A percentile compares a stretch with the other conserved stretches of the same genome.
These are phyloP conservation scores for Penicillium daleae DNA, from an alignment of 495 filamentous ascomycete genomes.

Conservation along the genomic window DNA sequence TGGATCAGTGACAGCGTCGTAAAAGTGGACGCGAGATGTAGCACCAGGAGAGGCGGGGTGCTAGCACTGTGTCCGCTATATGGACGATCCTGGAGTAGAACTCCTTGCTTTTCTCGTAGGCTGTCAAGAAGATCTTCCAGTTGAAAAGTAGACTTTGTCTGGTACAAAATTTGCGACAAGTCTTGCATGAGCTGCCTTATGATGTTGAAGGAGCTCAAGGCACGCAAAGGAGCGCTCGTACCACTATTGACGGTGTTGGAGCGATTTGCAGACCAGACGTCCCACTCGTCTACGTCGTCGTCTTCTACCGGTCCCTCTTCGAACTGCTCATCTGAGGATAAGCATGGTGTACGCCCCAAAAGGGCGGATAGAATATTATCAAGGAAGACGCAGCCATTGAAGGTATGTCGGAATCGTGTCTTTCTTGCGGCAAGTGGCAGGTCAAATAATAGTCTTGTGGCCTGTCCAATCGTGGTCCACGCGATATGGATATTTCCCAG, in stretches of 20 bases:
- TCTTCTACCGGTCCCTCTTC: slow-evolving; percentile 15
- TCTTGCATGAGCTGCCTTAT: slow-evolving; percentile 17
- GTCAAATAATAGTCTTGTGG: slow-evolving; percentile 50
- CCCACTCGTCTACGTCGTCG: slow-evolving; percentile 32
- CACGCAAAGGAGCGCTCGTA: slow-evolving; percentile 17
- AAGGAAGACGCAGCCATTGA: slow-evolving; percentile 28
- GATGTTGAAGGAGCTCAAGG: slow-evolving; percentile 27
- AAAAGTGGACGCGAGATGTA: slow-evolving; percentile 29
- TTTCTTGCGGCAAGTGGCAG: slow-evolving; percentile 10
- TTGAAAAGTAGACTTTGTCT: not conserved
- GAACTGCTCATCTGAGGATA: slow-evolving; percentile 17
- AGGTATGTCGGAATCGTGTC: slow-evolving; percentile 24
- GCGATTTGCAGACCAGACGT: slow-evolving; percentile 22
- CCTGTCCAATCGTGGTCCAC: slow-evolving; percentile 56
- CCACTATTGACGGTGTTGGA: not conserved
- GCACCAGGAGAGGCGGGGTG: slow-evolving; percentile 24
- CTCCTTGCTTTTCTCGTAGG: slow-evolving; percentile 8
- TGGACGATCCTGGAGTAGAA: slow-evolving; percentile 5
- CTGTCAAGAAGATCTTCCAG: slow-evolving; percentile 1
- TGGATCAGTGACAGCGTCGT: slow-evolving; percentile 19
- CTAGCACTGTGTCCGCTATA: slow-evolving; percentile 1
- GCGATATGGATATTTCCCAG: slow-evolving; percentile 44
- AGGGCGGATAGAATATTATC: slow-evolving; percentile 28
- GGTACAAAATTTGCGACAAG: slow-evolving; percentile 7
- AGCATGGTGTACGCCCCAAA: slow-evolving; percentile 14